Conservation (phyloP, 129 eudicot species). For the Ambrosia artemisiifolia region DNA sequence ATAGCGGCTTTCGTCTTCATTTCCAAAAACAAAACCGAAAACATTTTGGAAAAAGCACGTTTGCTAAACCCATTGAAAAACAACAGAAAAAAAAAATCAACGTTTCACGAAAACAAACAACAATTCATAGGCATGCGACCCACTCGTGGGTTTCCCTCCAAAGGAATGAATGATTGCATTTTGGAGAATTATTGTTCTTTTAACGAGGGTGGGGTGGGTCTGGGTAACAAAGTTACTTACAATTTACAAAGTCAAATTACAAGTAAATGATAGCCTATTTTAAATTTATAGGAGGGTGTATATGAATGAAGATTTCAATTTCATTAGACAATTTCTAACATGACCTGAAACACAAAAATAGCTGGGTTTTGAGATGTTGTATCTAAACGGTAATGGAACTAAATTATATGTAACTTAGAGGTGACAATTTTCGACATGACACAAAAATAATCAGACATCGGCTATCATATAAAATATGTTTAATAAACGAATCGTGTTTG, state of each 20-base stretch:
- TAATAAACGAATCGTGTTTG: too few relatives aligned
- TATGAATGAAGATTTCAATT: too few relatives aligned
- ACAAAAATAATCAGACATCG: too few relatives aligned
- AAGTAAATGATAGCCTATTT: not conserved
- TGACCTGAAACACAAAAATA: too few relatives aligned
- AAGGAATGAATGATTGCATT: not conserved
- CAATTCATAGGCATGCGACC: conserved; percentile 10
- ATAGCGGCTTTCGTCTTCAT: not conserved
- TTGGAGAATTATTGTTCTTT: not conserved
- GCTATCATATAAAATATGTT: too few relatives aligned
- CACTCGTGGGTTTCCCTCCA: conserved; percentile 4
- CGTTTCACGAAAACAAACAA: not conserved
- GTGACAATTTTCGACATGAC: too few relatives aligned
- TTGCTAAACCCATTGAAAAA: not conserved
- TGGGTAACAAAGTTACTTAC: too few relatives aligned
- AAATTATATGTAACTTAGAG: too few relatives aligned
- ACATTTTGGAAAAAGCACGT: not conserved
- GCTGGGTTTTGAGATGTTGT: too few relatives aligned
- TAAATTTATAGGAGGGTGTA: not conserved
- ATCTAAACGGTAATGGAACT: too few relatives aligned
- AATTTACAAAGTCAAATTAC: not conserved
- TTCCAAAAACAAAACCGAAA: not conserved
- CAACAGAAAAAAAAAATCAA: not conserved
- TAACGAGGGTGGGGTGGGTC: not conserved
- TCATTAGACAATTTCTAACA: too few relatives aligned